These are phyloP conservation scores for Phalaenopsis equestris DNA, from an alignment of 106 monocot species.

Conservation along the genomic window DNA sequence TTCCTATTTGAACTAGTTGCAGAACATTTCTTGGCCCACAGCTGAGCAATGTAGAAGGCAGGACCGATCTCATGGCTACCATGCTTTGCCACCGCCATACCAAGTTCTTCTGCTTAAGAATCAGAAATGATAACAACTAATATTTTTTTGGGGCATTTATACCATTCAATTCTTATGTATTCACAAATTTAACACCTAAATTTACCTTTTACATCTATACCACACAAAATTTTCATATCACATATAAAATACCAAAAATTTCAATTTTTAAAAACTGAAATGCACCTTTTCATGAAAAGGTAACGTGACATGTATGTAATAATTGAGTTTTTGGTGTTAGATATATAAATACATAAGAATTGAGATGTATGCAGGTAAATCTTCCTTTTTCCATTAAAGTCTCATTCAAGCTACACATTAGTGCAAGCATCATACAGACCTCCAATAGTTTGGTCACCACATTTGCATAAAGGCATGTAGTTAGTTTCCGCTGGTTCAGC, in stretches of 20 bases:
- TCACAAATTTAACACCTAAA: too few species aligned
- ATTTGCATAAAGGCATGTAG: constrained; percentile 8
- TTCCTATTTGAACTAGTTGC: constrained; percentile 20
- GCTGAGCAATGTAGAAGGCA: constrained; percentile 63
- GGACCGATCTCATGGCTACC: constrained; percentile 43
- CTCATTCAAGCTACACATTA: neutral
- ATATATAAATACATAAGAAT: too few species aligned
- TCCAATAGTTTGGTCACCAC: constrained; percentile 12
- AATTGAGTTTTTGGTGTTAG: too few species aligned
- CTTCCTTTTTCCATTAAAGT: neutral
- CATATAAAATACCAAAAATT: too few species aligned
- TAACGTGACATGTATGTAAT: too few species aligned
- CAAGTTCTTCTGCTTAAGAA: constrained; percentile 8
- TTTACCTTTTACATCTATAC: too few species aligned
- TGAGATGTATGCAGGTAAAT: too few species aligned
- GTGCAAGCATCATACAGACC: constrained; percentile 22
- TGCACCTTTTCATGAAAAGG: too few species aligned
- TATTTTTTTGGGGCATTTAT: too few species aligned
- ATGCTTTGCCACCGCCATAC: constrained; percentile 18
- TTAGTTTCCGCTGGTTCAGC: constrained; percentile 13
- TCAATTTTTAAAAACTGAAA: too few species aligned
- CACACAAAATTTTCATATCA: too few species aligned
- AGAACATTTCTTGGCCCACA: constrained; percentile 62
- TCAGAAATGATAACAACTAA: constrained; percentile 1
- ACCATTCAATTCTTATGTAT: too few species aligned